Percentiles rank a stretch among this genome's conserved stretches.
Evolutionary conservation across 83 land plant species (phyloP).

Genomic region (Thuja plicata): DNA sequence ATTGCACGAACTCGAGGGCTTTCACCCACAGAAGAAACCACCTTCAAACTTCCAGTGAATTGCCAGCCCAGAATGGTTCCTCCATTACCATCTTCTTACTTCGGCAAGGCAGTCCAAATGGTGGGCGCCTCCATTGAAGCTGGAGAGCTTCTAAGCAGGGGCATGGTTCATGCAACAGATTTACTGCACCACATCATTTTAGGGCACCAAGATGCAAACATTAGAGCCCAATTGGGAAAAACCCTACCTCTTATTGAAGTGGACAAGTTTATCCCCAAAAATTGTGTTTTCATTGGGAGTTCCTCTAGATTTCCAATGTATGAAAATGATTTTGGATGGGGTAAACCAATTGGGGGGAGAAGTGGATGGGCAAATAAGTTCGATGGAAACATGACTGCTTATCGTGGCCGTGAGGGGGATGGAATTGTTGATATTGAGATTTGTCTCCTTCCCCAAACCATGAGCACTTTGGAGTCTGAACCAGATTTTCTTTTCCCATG

Average conservation of each 20-base stretch:
- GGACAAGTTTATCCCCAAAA: constrained; percentile 38
- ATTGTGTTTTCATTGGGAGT: constrained; percentile 49
- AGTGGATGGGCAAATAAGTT: no score
- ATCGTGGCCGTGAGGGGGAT: constrained; percentile 38
- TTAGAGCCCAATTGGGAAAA: constrained; percentile 27
- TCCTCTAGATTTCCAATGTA: constrained; percentile 66
- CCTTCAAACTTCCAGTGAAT: constrained; percentile 64
- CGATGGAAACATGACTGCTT: constrained; percentile 70
- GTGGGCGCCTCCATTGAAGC: constrained; percentile 35
- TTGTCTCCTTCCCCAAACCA: constrained; percentile 53
- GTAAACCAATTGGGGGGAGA: no score
- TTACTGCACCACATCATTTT: constrained; percentile 35
- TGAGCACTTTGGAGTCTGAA: constrained; percentile 47
- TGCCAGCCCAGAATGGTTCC: constrained; percentile 52
- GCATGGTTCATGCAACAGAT: constrained; percentile 34
- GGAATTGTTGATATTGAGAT: constrained; percentile 67
- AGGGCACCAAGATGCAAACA: constrained; percentile 32
- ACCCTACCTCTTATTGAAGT: constrained; percentile 45
- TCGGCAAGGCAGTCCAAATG: constrained; percentile 69
- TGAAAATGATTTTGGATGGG: no score
- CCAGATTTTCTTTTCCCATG: constrained; percentile 29
- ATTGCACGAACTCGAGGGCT: constrained; percentile 54
- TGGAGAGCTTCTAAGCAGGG: constrained; percentile 32
- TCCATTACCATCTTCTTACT: constrained; percentile 39
- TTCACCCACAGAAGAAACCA: constrained; percentile 23